Evolutionary conservation across 352 stramenopile species (phyloP), one percentile per base, ranked within the genome.

Genomic region (Phytopythium vexans): DNA sequence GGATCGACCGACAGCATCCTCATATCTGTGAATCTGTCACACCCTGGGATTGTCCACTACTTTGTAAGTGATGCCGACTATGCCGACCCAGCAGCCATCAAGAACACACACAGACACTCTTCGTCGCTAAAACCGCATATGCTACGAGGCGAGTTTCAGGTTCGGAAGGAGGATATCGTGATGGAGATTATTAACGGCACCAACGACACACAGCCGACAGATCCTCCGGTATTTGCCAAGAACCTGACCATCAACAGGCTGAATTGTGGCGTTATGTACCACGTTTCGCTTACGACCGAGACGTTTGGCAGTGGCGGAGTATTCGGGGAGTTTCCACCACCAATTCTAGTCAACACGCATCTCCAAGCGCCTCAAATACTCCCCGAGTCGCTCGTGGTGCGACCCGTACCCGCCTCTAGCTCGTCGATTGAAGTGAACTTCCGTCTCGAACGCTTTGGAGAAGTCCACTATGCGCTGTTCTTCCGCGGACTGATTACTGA

Each of bases 381-480:
- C n/a, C 43, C 62, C 0, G 39, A 52, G 8, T 72, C 53, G 3
- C 54, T 90, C 15, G 49, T 46, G 12, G 54, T 94, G 1, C 40
- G 41, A 12, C 58, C 84, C 4, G 62, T 66, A 0, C 43, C 51
- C 32, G 74, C 65, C 31, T 82, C 72, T 6, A 82, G 77, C 48
- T 72, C 64, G 27, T 65, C 72, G 8, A 58, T 94, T 7, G 61
- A 64, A 7, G 70, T 92, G 35, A 51, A 78, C 16, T 74, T 94
- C 21, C 63, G 62, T 12, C 54, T 92, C 9, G 71, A 74, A 44
- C 66, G 71, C 1, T 83, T 89, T 45, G 77, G 79, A 14, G 65
- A 89, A 41, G 77, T 94, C 3, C 84, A 92, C 58, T 94, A 89
- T 53, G 74, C 77, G 1, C 15, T 92, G 7, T 86, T 94, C 44